These are phyloP conservation scores for carrot (Daucus carota) DNA, from an alignment of 129 eudicot species.

Conservation along the genomic window DNA sequence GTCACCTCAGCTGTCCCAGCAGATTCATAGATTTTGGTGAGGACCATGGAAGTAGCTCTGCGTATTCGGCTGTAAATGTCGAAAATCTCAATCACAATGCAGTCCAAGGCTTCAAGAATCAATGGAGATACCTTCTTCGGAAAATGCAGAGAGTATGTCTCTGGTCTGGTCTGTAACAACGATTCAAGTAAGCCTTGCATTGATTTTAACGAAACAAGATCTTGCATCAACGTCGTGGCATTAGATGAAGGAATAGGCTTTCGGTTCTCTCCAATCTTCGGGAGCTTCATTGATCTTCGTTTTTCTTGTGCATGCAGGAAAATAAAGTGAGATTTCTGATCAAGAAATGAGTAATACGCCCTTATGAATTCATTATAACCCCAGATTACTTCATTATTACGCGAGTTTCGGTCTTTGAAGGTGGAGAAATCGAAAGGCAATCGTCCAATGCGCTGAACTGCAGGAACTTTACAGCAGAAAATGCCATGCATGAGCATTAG, in stretches of 20 bases:
- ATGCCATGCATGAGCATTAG: constrained; percentile 63
- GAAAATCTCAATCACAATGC: constrained; percentile 51
- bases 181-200: constrained; percentile 50
- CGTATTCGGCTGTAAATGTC: constrained; percentile 54
- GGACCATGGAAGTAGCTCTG: constrained; percentile 37
- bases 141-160: constrained; percentile 7
- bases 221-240: constrained; percentile 14
- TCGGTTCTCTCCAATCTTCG: not conserved
- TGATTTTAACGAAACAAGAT: constrained; percentile 38
- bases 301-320: constrained; percentile 32
- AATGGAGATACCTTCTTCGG: constrained; percentile 16
- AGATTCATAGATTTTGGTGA: constrained; percentile 7
- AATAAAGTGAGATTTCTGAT: constrained; percentile 44
- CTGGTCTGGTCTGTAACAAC: constrained; percentile 39
- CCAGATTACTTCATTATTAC: constrained; percentile 15
- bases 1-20: constrained; percentile 41
- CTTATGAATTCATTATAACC: constrained; percentile 30
- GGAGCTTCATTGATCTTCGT: not conserved
- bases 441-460: constrained; percentile 42
- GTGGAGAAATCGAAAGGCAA: constrained; percentile 52
- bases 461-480: constrained; percentile 37
- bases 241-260: not conserved
- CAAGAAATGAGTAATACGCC: constrained; percentile 55
- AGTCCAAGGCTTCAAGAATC: constrained; percentile 67
- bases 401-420: constrained; percentile 30